phyloP scores from a whole-genome alignment of 345 rosid genomes.

The Linum trigynum region DNA sequence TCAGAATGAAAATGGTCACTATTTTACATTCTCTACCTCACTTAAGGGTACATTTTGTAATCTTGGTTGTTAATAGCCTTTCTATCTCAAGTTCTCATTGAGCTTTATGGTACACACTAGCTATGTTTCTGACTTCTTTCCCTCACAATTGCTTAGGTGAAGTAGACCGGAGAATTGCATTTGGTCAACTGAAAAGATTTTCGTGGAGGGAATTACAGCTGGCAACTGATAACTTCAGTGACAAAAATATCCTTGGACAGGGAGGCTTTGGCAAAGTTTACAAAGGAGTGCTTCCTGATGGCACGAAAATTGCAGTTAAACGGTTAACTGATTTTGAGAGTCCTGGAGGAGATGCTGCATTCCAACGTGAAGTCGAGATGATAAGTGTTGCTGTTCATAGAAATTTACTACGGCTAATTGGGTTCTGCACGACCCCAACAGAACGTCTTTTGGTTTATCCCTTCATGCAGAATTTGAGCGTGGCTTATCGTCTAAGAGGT shows the following conservation, averaged over 20 bases:
- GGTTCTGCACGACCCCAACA: constrained; percentile 87
- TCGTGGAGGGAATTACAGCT: constrained; percentile 88
- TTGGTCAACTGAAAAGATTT: constrained; percentile 87
- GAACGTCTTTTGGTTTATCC: constrained; percentile 94
- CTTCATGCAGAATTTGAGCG: constrained; percentile 86
- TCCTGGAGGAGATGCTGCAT: constrained; percentile 90
- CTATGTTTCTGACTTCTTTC: too few relatives aligned
- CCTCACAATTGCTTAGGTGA: constrained; percentile 45
- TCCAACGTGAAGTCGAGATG: constrained; percentile 97
- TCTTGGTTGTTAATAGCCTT: too few relatives aligned
- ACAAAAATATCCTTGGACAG: constrained; percentile 83
- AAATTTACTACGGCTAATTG: constrained; percentile 78
- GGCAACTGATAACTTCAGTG: constrained; percentile 80
- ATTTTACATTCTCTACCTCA: too few relatives aligned
- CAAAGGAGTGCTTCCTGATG: constrained; percentile 73
- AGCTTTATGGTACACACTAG: too few relatives aligned
- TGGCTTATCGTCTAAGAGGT: constrained; percentile 89
- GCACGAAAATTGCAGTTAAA: constrained; percentile 80
- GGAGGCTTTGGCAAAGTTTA: constrained; percentile 98
- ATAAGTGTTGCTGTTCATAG: constrained; percentile 93
- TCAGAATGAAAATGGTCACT: too few relatives aligned
- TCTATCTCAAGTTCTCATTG: too few relatives aligned
- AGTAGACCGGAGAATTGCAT: constrained; percentile 86
- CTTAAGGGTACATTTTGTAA: too few relatives aligned
- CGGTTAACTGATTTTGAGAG: constrained; percentile 86